Percentiles rank a stretch among this genome's conserved stretches.
Evolutionary conservation across 345 rosid species (phyloP).

Genomic region (Heritiera fomes): DNA sequence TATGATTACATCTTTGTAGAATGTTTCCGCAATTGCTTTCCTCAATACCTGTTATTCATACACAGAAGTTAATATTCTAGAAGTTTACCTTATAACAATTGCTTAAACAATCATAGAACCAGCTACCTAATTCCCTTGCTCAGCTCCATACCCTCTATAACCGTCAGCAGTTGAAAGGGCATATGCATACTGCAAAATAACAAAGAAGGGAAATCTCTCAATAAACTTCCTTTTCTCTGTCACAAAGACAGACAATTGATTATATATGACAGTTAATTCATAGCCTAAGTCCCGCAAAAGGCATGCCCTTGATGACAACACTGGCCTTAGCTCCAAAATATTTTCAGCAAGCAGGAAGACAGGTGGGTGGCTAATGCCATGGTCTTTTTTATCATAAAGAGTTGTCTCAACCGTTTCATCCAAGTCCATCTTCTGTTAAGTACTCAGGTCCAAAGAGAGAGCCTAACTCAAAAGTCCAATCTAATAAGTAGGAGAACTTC

Average conservation of each 20-base stretch:
- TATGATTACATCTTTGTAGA: slow-evolving; percentile 42
- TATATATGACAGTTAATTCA: background rate
- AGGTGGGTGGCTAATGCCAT: background rate
- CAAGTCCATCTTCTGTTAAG: background rate
- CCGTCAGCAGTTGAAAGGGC: slow-evolving; percentile 57
- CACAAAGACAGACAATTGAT: background rate
- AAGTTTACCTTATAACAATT: background rate
- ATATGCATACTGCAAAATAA: slow-evolving; percentile 49
- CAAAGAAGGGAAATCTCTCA: slow-evolving; percentile 3
- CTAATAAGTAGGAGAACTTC: no score
- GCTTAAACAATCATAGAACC: no score
- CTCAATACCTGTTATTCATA: slow-evolving; percentile 38
- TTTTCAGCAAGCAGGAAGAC: background rate
- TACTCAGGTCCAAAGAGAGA: no score
- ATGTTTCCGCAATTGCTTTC: slow-evolving; percentile 54
- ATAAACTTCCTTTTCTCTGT: background rate
- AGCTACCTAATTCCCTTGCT: slow-evolving; percentile 63
- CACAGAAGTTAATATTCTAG: no score
- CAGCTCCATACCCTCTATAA: slow-evolving; percentile 58
- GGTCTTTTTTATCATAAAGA: background rate
- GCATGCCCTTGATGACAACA: background rate
- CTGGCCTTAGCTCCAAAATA: background rate
- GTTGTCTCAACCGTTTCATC: background rate
- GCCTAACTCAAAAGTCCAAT: no score
- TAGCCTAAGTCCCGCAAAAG: background rate